phyloP scores from a whole-genome alignment of 2,329 filamentous ascomycete genomes.

The Cordyceps javanica region DNA sequence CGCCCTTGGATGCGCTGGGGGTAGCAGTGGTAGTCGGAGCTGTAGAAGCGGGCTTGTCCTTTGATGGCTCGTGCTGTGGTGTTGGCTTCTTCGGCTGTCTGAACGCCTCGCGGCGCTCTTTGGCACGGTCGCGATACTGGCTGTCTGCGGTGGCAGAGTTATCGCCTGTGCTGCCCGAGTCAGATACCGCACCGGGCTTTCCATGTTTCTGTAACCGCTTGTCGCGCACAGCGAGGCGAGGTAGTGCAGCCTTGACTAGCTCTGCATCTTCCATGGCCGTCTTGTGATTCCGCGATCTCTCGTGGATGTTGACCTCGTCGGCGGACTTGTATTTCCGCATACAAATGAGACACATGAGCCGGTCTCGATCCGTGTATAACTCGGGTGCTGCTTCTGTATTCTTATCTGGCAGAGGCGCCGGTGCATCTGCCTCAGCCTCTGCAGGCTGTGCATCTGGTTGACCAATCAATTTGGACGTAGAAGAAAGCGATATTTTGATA shows the following conservation, averaged over 20 bases:
- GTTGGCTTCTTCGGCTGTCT: slow-evolving; percentile 53
- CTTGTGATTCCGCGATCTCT: slow-evolving; percentile 36
- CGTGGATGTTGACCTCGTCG: slow-evolving; percentile 37
- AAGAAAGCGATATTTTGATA: slow-evolving; percentile 17
- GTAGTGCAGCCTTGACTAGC: slow-evolving; percentile 43
- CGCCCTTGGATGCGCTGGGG: slow-evolving; percentile 51
- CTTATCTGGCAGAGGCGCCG: slow-evolving; percentile 13
- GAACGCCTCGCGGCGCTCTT: slow-evolving; percentile 57
- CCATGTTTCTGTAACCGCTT: slow-evolving; percentile 28
- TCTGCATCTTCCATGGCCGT: slow-evolving; percentile 33
- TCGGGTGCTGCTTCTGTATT: slow-evolving; percentile 13
- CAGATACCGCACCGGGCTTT: slow-evolving; percentile 13
- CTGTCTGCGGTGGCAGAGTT: slow-evolving; percentile 18
- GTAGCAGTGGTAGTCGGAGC: slow-evolving; percentile 23
- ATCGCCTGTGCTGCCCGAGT: slow-evolving; percentile 16
- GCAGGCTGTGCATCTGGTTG: neutral
- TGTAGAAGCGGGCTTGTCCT: neutral
- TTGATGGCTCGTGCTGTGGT: slow-evolving; percentile 15
- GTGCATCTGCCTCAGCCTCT: slow-evolving; percentile 16
- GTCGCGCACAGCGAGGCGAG: slow-evolving; percentile 34
- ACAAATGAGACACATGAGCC: slow-evolving; percentile 39
- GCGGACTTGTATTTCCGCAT: slow-evolving; percentile 41
- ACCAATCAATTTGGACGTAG: slow-evolving; percentile 1
- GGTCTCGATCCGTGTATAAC: slow-evolving; percentile 55
- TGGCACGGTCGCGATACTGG: slow-evolving; percentile 61